Evolutionary conservation across 495 filamentous ascomycete species (phyloP).

Genomic region (Darksidea phi): DNA sequence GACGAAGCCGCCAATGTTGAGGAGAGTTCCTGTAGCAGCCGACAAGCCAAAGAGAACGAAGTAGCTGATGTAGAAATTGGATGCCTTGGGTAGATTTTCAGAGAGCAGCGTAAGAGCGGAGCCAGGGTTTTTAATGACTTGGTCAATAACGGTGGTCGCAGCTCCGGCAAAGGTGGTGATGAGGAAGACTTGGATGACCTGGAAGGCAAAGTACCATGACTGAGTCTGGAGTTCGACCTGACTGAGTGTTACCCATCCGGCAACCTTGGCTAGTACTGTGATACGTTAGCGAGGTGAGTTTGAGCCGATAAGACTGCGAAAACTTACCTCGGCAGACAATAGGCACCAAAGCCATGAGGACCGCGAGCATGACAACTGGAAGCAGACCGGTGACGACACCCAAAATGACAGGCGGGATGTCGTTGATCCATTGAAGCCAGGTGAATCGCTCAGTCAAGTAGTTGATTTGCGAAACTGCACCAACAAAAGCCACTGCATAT

Average conservation of each 20-base stretch:
- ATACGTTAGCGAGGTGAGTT: conserved; percentile 25
- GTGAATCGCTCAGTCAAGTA: conserved; percentile 59
- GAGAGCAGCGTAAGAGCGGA: conserved; percentile 66
- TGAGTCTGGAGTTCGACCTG: conserved; percentile 83
- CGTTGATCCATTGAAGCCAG: conserved; percentile 70
- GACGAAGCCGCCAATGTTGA: conserved; percentile 76
- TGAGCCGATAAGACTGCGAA: neutral
- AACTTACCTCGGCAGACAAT: conserved; percentile 73
- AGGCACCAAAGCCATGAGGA: conserved; percentile 88
- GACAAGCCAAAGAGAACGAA: conserved; percentile 90
- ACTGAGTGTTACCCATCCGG: conserved; percentile 74
- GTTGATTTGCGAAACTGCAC: conserved; percentile 81
- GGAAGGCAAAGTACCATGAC: conserved; percentile 92
- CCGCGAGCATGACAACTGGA: conserved; percentile 72
- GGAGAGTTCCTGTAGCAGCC: conserved; percentile 70
- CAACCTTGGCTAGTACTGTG: conserved; percentile 69
- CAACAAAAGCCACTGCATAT: conserved; percentile 68
- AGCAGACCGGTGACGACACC: conserved; percentile 85
- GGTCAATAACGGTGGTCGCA: conserved; percentile 64
- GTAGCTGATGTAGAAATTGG: conserved; percentile 94
- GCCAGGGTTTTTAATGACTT: conserved; percentile 64
- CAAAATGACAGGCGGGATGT: conserved; percentile 67
- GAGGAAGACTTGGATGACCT: conserved; percentile 92
- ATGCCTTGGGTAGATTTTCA: conserved; percentile 70
- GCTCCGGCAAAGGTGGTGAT: conserved; percentile 77